phyloP scores from a whole-genome alignment of 176 grass and related monocot genomes.

The Oropetium thomaeum region DNA sequence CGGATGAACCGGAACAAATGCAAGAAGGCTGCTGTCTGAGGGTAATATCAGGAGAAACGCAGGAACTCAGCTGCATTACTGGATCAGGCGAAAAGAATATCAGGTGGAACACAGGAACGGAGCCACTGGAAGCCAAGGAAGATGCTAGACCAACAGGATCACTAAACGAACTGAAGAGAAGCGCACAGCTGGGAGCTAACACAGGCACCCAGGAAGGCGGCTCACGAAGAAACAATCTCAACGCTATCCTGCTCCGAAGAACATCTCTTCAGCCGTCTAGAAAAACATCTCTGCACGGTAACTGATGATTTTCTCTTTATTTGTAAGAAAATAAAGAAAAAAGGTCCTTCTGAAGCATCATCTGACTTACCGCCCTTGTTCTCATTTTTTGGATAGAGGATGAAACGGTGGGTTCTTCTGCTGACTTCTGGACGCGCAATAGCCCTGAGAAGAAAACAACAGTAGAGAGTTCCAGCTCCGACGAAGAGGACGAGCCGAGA shows the following conservation, averaged over 20 bases:
- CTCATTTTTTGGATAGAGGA: too few species aligned
- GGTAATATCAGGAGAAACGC: slow-evolving; percentile 2
- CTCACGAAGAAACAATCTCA: neutral
- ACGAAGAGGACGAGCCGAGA: neutral
- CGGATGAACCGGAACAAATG: neutral
- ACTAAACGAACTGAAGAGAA: slow-evolving; percentile 10
- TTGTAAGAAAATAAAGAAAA: too few species aligned
- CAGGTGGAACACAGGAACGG: neutral
- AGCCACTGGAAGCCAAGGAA: neutral
- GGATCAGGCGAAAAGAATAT: neutral
- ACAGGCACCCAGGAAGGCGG: neutral
- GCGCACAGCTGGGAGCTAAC: neutral
- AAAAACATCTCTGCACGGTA: neutral
- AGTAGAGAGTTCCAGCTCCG: slow-evolving; percentile 1
- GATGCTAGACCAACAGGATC: neutral
- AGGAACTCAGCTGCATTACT: neutral
- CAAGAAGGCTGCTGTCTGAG: slow-evolving; percentile 6
- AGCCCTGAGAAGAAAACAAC: neutral
- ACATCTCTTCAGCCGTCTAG: neutral
- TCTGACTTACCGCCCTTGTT: too few species aligned
- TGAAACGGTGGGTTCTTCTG: too few species aligned
- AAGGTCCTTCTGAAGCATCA: slow-evolving; percentile 1
- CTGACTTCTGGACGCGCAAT: neutral
- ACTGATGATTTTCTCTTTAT: too few species aligned
- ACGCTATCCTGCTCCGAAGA: neutral